A percentile compares a stretch with the other conserved stretches of the same genome.
Conservation (phyloP, 78 protist genomes). For the Pigoraptor vietnamica region DNA sequence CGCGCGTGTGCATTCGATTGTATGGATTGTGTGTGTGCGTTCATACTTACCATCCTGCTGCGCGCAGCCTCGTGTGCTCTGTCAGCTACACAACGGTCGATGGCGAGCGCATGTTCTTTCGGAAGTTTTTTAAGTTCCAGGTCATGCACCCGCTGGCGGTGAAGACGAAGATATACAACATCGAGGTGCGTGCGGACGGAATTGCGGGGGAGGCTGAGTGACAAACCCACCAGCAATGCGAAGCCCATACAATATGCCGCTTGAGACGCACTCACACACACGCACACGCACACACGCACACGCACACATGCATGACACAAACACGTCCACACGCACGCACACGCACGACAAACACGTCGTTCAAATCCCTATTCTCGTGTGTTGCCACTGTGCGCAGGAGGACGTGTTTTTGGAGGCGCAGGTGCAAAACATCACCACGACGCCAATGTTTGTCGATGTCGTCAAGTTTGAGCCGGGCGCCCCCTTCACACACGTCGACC, state of each 20-base stretch:
- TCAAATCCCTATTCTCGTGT: too few species aligned
- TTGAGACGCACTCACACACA: background rate
- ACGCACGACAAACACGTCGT: too few species aligned
- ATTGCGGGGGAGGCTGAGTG: background rate
- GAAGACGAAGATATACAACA: conserved; percentile 18
- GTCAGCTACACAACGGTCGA: background rate
- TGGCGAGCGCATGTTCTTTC: conserved; percentile 8
- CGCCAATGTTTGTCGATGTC: background rate
- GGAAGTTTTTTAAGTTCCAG: conserved; percentile 21
- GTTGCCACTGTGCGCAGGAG: too few species aligned
- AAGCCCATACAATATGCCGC: background rate
- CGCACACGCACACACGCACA: background rate
- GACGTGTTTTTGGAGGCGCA: conserved; percentile 1
- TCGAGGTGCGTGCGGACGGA: background rate
- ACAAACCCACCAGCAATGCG: background rate
- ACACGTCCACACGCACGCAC: background rate
- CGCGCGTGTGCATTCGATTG: background rate
- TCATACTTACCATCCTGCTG: too few species aligned
- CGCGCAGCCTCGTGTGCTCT: background rate
- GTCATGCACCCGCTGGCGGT: conserved; percentile 23
- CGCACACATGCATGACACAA: too few species aligned
- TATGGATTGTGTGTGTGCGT: background rate
- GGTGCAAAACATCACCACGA: conserved; percentile 17
- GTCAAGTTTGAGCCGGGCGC: conserved; percentile 8
- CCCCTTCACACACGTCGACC: background rate